Evolutionary conservation across 331 rosid genomes (phyloP), one percentile per base, ranked within the genome.

Genomic region (Spiraea crenata): DNA sequence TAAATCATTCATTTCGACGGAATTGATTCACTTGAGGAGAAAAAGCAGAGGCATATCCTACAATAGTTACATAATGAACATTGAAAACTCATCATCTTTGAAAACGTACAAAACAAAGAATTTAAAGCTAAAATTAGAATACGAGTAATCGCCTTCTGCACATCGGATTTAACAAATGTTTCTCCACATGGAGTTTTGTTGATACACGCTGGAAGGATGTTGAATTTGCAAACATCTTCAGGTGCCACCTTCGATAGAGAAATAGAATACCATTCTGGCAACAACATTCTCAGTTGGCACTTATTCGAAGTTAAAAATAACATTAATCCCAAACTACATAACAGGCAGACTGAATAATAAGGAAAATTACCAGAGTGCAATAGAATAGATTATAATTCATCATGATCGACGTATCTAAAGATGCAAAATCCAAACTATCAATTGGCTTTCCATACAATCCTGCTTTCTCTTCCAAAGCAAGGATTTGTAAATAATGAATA

Each of bases 331-430:
- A 59, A 57, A 49, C 56, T 49, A 71, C 42, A 42, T 40, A 25
- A 64, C 37, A 56, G 63, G 47, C 17, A 44, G 66, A 63, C 6
- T 50, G 74, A 38, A 74, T 65, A 72, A 17, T 49, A 10, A 54
- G 79, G 67, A 82, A 68, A 74, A 54, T 81, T 85, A 93, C 99
- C 97, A 93, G 86, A 75, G 99, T 89, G 82, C 99, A 93, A 83
- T 93, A 93, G 76, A 97, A 93, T 81, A 93, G 79, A 82, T 93
- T 93, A 87, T 93, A 93, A 63, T 97, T 97, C 99, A 93, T 93
- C 99, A 93, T 93, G 67, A 93, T 93, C 42, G 99, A 93, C 20
- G 99, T 97, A 85, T 93, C 90, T 81, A 93, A 75, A 38, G 99
- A 93, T 65, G 99, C 99, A 77, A 93, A 93, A 85, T 93, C 99